phyloP scores from a whole-genome alignment of 108 stramenopile species.

The Nannochloropsis oceanica region DNA sequence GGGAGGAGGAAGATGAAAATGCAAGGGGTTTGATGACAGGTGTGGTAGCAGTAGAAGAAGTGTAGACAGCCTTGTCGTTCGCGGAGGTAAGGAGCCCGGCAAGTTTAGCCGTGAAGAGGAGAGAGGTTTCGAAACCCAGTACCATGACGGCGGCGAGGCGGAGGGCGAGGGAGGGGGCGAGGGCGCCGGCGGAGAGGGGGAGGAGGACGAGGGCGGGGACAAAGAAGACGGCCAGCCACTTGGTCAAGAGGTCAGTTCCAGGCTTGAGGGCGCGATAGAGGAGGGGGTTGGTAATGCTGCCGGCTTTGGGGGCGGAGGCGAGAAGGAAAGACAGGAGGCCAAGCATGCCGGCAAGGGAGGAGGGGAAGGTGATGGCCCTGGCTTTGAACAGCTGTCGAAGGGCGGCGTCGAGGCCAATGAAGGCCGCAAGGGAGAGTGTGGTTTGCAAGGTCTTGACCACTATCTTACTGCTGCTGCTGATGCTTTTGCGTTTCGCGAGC shows the following conservation, averaged over 20 bases:
- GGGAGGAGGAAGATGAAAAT: not conserved
- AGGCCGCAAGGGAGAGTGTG: not conserved
- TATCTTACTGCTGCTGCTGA: not conserved
- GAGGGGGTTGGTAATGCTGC: too few relatives aligned
- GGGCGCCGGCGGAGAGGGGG: slow-evolving; percentile 4
- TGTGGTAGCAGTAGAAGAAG: not conserved
- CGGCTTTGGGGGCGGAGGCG: not conserved
- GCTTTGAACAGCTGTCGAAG: slow-evolving; percentile 3
- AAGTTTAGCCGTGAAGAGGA: not conserved
- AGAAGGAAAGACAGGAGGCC: slow-evolving; percentile 1
- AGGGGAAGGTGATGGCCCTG: slow-evolving; percentile 7
- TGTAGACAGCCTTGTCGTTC: not conserved
- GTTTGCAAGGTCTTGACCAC: not conserved
- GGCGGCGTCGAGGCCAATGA: not conserved
- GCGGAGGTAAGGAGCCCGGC: slow-evolving; percentile 2
- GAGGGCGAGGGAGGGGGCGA: slow-evolving; percentile 2
- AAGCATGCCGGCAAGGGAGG: slow-evolving; percentile 21
- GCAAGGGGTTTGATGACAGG: not conserved
- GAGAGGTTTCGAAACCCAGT: not conserved
- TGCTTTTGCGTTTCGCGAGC: not conserved
- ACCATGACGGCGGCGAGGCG: slow-evolving; percentile 13
- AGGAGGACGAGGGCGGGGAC: slow-evolving; percentile 25
- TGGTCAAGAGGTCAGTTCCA: not conserved
- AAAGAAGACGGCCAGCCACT: slow-evolving; percentile 33
- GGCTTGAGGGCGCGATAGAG: not conserved